These are phyloP conservation scores for Phytophthora colocasiae DNA, from an alignment of 352 stramenopile genomes.

Conservation along the genomic window DNA sequence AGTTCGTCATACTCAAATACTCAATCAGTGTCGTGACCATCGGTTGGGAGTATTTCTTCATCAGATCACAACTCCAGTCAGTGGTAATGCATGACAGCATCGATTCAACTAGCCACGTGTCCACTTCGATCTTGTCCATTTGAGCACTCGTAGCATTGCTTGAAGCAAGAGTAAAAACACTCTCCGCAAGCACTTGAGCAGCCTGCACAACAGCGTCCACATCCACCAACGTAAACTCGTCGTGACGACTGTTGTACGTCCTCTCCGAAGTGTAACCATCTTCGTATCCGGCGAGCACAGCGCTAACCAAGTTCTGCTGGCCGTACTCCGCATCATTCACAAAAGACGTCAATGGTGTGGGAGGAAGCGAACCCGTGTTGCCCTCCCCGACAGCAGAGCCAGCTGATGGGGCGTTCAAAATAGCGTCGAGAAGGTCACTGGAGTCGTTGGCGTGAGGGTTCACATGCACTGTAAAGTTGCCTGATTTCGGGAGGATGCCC, in stretches of 20 bases:
- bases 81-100: conserved; percentile 68
- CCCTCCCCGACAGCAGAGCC: conserved; percentile 44
- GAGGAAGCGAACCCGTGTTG: conserved; percentile 55
- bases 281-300: conserved; percentile 79
- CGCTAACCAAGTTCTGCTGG: conserved; percentile 59
- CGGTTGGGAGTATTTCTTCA: conserved; percentile 71
- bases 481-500: conserved; percentile 51
- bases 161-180: conserved; percentile 67
- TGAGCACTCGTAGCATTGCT: conserved; percentile 51
- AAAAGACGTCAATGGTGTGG: conserved; percentile 74
- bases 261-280: conserved; percentile 49
- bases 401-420: conserved; percentile 58
- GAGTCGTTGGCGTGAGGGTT: conserved; percentile 66
- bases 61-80: conserved; percentile 77
- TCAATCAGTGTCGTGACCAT: conserved; percentile 72
- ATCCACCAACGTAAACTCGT: conserved; percentile 59
- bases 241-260: conserved; percentile 75
- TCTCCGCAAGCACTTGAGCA: conserved; percentile 79
- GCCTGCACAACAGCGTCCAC: conserved; percentile 60
- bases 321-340: conserved; percentile 79
- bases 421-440: conserved; percentile 52
- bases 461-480: conserved; percentile 74
- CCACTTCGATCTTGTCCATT: conserved; percentile 54
- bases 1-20: conserved; percentile 56
- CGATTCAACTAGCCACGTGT: conserved; percentile 58